Base-by-base conservation (phyloP, 495 filamentous ascomycete species). In the Penicillium desertorum region DNA sequence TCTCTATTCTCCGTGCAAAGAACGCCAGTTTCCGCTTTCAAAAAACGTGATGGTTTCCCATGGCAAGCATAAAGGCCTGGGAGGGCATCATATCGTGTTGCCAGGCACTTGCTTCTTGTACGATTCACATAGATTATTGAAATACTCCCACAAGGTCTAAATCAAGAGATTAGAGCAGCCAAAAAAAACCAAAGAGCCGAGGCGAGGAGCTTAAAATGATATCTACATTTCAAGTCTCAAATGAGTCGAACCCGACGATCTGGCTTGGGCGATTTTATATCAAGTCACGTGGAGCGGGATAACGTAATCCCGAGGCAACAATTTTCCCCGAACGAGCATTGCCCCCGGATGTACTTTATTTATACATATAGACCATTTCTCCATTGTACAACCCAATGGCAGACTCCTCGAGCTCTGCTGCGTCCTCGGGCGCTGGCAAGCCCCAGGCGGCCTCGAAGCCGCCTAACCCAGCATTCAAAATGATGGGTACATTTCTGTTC, bases 401-500 rank as follows among this genome's bases (percentile, higher is more conserved):
- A 54, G 75, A 77, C 20, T 59, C 71, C 22, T 71, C 74, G 19
- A 72, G 44, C 45, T 62, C 73, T 58, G 67, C 71, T 29, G 58
- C 70, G 39, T 56, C 69, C 9, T 43, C 68, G 34, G 70, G 65
- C 49, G 39, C 70, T 47, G 50, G 62, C 54, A 68, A 73, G 61
- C 61, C 78, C 20, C 70, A 71, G 47, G 64, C 63, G 45, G 67
- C 79, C 20, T 73, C 81, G 4, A 78, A 77, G 41, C 76, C 74
- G 1, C 76, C 77, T 3, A 92, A 92, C 70, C 88, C 83, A 41
- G 87, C 81, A 17, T 80, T 88, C 58, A 85, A 80, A 62, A 89
- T 90, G 83, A 84, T 92, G 74, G 90, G 90, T 70, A 75, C 44
- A 65, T 43, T n/a, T 11, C 8, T 20, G 47, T 45, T 47, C 30